Evolutionary conservation across 2,329 filamentous ascomycete genomes (phyloP).

Genomic region (Lachnellula suecica): DNA sequence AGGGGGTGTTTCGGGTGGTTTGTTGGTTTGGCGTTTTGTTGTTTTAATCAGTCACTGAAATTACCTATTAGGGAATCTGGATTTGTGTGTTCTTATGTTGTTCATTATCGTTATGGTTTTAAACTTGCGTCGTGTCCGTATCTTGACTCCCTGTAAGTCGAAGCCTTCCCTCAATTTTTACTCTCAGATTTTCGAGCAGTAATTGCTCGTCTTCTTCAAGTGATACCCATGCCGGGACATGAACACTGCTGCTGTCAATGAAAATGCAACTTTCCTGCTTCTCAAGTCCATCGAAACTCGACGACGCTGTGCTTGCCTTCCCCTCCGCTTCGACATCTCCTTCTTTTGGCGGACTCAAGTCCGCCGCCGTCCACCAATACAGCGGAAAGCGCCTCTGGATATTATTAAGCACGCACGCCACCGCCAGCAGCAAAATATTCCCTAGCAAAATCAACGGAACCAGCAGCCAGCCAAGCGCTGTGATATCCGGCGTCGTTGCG

Average conservation of each 20-base stretch:
- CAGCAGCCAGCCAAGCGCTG: slow-evolving; percentile 65
- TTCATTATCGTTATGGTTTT: not conserved
- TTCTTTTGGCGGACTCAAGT: slow-evolving; percentile 4
- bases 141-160: not conserved
- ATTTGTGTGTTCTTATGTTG: no score
- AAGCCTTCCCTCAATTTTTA: slow-evolving; percentile 10
- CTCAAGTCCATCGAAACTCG: not conserved
- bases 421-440: slow-evolving; percentile 57
- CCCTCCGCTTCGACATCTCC: slow-evolving; percentile 13
- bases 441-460: slow-evolving; percentile 63
- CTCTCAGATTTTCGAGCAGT: slow-evolving; percentile 20
- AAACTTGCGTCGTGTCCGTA: not conserved
- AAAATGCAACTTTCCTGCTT: slow-evolving; percentile 7
- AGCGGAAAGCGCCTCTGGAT: slow-evolving; percentile 61
- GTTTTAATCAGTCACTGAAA: no score
- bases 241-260: slow-evolving; percentile 14
- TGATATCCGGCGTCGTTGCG: slow-evolving; percentile 55
- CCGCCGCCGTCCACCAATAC: slow-evolving; percentile 64
- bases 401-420: slow-evolving; percentile 68
- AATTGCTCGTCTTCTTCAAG: slow-evolving; percentile 22
- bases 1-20: no score
- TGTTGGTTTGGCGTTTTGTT: slow-evolving; percentile 21
- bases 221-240: slow-evolving; percentile 20
- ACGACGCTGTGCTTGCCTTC: not conserved
- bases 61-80: no score